Percentiles rank a stretch among this genome's conserved stretches.
These are phyloP conservation scores for Sarcodon sp. DNA, from an alignment of 768 basidiomycete genomes.

Conservation along the genomic window DNA sequence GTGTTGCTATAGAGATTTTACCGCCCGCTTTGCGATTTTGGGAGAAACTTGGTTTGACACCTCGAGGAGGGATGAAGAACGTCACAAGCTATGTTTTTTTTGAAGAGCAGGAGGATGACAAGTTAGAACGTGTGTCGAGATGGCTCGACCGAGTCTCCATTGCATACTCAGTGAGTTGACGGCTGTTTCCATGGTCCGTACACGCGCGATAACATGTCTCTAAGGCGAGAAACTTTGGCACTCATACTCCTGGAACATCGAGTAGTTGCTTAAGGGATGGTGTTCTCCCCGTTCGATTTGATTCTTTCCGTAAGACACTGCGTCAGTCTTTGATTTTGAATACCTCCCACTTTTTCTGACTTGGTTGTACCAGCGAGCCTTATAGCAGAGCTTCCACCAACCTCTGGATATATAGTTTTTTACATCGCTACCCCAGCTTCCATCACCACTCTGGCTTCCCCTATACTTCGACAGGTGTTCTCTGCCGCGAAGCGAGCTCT, in stretches of 20 bases:
- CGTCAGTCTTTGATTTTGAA: constrained; percentile 20
- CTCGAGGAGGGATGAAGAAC: constrained; percentile 60
- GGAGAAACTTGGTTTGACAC: constrained; percentile 72
- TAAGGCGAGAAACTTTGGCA: constrained; percentile 53
- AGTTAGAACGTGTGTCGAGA: constrained; percentile 29
- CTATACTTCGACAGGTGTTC: constrained; percentile 56
- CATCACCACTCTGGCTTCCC: constrained; percentile 51
- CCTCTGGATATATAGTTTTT: constrained; percentile 32
- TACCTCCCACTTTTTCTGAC: constrained; percentile 2
- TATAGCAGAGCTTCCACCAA: constrained; percentile 5
- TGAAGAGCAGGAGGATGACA: constrained; percentile 43
- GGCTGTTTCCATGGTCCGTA: constrained; percentile 1
- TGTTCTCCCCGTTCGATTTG: constrained; percentile 49
- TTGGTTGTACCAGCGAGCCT: constrained; percentile 6
- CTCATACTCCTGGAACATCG: constrained; percentile 38
- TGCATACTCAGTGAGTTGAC: constrained; percentile 43
- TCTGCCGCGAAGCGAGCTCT: constrained; percentile 45
- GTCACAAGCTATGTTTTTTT: constrained; percentile 56
- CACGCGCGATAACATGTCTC: constrained; percentile 6
- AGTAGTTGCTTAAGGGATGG: constrained; percentile 36
- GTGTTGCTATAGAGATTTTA: constrained; percentile 53
- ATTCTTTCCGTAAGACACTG: constrained; percentile 58
- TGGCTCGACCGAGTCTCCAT: constrained; percentile 48
- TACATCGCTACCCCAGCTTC: constrained; percentile 55
- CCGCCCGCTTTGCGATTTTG: constrained; percentile 71